A percentile compares a stretch with the other conserved stretches of the same genome.
phyloP scores from a whole-genome alignment of 139 green algal genomes.

The Gonium pectorale region DNA sequence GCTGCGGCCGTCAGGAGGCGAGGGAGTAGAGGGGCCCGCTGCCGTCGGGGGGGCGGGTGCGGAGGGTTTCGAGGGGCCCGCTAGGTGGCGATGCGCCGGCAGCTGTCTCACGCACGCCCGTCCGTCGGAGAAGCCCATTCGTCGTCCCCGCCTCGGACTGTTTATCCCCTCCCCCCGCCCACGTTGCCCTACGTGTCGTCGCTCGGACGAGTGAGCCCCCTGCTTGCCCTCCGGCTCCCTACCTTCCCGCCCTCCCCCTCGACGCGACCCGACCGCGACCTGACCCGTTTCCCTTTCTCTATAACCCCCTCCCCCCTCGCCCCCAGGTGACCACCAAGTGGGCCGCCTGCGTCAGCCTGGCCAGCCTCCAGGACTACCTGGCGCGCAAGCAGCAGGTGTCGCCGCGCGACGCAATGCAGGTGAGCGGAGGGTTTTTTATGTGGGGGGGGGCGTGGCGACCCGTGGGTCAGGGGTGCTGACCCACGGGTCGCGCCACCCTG shows the following conservation, averaged over 20 bases:
- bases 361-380: slow-evolving; percentile 7
- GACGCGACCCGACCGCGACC: neutral
- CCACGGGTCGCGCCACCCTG: neutral
- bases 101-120: neutral
- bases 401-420: slow-evolving; percentile 44
- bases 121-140: neutral
- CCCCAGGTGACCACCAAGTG: slow-evolving; percentile 38
- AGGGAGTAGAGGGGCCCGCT: too few relatives aligned
- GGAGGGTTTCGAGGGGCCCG: too few relatives aligned
- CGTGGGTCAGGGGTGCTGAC: too few relatives aligned
- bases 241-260: neutral
- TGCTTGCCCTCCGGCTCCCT: neutral
- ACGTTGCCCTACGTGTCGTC: too few relatives aligned
- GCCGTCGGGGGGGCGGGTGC: too few relatives aligned
- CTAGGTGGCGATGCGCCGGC: too few relatives aligned
- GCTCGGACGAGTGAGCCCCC: too few relatives aligned
- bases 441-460: too few relatives aligned
- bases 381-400: neutral
- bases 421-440: too few relatives aligned
- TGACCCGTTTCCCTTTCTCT: neutral
- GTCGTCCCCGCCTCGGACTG: too few relatives aligned
- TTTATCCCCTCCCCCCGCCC: neutral
- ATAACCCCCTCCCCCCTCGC: neutral
- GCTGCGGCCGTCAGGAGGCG: too few relatives aligned
- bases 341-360: neutral